These are phyloP conservation scores for Talaromyces sp. DNA, from an alignment of 2,329 filamentous ascomycete species.

Conservation along the genomic window DNA sequence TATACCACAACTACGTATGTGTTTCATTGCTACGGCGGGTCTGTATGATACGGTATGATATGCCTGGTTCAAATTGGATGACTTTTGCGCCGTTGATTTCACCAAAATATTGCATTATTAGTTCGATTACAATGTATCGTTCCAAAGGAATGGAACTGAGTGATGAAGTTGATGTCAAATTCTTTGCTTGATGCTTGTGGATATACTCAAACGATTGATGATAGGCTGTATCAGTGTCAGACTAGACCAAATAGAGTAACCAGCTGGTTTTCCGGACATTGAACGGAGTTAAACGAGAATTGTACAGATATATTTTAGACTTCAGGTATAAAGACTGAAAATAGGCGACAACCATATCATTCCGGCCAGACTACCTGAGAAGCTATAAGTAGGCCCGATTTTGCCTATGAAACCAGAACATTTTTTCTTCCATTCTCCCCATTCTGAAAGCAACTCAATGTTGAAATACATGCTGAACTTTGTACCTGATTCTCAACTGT, in stretches of 20 bases:
- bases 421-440: background rate
- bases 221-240: background rate
- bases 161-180: background rate
- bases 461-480: background rate
- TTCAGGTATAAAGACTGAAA: background rate
- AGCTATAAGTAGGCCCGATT: background rate
- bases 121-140: no score
- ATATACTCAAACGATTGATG: background rate
- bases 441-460: background rate
- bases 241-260: slow-evolving; percentile 10
- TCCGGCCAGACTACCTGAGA: background rate
- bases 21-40: background rate
- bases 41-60: background rate
- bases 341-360: no score
- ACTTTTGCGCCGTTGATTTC: background rate
- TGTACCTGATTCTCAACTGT: background rate
- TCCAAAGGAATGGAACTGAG: background rate
- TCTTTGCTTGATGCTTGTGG: background rate
- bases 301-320: no score
- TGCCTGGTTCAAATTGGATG: background rate
- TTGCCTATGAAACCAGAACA: background rate
- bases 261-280: slow-evolving; percentile 9
- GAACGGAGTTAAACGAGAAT: slow-evolving; percentile 1
- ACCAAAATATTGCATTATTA: background rate
- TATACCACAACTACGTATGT: background rate